phyloP scores from a whole-genome alignment of 2,329 filamentous ascomycete species.

The Cytospora schulzeri region DNA sequence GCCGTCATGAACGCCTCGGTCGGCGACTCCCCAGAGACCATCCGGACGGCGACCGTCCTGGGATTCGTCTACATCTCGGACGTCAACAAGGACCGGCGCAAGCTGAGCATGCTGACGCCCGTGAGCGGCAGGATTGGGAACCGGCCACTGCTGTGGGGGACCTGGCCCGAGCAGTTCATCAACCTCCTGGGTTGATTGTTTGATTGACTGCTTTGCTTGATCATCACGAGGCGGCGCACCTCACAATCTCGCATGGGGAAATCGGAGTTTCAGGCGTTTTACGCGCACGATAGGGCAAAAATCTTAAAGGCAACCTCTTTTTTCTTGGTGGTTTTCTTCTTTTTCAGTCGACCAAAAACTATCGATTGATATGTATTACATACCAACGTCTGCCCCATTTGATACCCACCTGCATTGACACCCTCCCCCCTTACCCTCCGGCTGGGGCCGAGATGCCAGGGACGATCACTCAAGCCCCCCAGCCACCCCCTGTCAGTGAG shows the following conservation, averaged over 20 bases:
- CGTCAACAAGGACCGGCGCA: constrained; percentile 81
- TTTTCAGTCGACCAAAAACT: not conserved
- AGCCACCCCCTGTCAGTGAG: not conserved
- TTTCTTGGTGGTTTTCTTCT: not conserved
- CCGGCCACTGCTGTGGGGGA: constrained; percentile 79
- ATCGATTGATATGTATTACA: not conserved
- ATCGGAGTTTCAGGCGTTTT: not conserved
- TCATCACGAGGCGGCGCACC: not conserved
- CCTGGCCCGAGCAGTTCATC: constrained; percentile 83
- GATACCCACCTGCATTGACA: not conserved
- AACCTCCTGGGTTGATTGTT: constrained; percentile 64
- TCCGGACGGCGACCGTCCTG: constrained; percentile 82
- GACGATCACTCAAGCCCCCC: not conserved
- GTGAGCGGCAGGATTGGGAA: constrained; percentile 80
- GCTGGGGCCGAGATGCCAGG: not conserved
- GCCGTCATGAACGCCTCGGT: constrained; percentile 79
- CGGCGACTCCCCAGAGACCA: constrained; percentile 68
- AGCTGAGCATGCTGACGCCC: constrained; percentile 80
- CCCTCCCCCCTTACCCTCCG: not conserved
- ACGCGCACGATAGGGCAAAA: not conserved
- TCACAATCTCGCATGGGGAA: not conserved
- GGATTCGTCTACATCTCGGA: constrained; percentile 93
- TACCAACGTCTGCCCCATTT: not conserved
- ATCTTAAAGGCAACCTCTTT: not conserved
- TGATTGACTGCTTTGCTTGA: constrained; percentile 49